A percentile compares a stretch with the other conserved stretches of the same genome.
These are phyloP conservation scores for Royoungia palumana DNA, from an alignment of 768 basidiomycete genomes.

Conservation along the genomic window DNA sequence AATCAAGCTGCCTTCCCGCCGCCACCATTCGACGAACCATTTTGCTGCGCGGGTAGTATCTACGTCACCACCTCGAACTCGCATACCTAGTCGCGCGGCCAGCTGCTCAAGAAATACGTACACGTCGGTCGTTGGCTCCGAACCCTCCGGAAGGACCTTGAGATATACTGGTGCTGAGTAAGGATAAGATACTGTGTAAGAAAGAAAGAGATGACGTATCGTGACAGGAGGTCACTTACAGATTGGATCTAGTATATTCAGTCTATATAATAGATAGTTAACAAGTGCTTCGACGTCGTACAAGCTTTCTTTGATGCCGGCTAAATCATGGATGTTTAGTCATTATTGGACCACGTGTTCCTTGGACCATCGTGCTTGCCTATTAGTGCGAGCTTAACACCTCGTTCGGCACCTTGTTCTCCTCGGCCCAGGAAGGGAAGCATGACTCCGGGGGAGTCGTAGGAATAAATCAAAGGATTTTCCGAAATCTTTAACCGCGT, in stretches of 20 bases:
- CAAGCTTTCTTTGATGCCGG: slow-evolving; percentile 91
- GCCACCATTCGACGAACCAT: slow-evolving; percentile 88
- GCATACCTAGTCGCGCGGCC: slow-evolving; percentile 75
- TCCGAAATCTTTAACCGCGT: slow-evolving; percentile 83
- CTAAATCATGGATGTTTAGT: slow-evolving; percentile 37
- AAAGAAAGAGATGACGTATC: not conserved
- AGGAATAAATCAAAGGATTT: slow-evolving; percentile 85
- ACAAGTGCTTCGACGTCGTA: slow-evolving; percentile 84
- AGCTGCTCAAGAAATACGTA: slow-evolving; percentile 65
- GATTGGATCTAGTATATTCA: slow-evolving; percentile 73
- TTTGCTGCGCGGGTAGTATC: slow-evolving; percentile 70
- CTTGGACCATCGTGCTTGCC: slow-evolving; percentile 50
- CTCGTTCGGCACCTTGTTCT: slow-evolving; percentile 81
- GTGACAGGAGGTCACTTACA: slow-evolving; percentile 42
- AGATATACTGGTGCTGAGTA: slow-evolving; percentile 68
- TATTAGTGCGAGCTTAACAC: slow-evolving; percentile 89
- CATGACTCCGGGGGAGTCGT: slow-evolving; percentile 97
- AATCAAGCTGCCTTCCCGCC: slow-evolving; percentile 63
- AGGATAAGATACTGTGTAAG: slow-evolving; percentile 6
- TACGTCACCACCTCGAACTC: slow-evolving; percentile 68
- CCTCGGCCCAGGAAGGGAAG: slow-evolving; percentile 90
- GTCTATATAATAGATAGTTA: slow-evolving; percentile 79
- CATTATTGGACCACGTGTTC: slow-evolving; percentile 3
- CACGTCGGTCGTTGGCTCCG: slow-evolving; percentile 58
- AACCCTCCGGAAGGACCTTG: slow-evolving; percentile 51